A percentile compares a stretch with the other conserved stretches of the same genome.
phyloP scores from a whole-genome alignment of 371 early-diverging fungal species.

The Syncephalastrum racemosum region DNA sequence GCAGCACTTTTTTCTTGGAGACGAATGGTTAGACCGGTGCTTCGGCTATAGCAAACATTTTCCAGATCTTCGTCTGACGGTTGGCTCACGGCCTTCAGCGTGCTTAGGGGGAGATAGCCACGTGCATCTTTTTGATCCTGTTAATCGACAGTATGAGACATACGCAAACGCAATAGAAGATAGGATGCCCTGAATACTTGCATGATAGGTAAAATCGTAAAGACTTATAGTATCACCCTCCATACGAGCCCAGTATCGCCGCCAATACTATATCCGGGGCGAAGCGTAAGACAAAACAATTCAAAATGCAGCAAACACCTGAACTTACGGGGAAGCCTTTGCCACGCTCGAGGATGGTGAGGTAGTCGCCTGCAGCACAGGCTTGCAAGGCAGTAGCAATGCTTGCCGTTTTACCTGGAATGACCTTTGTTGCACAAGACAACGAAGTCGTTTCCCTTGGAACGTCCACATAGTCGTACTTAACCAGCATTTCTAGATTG shows the following conservation, averaged over 20 bases:
- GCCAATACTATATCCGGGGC: slow-evolving; percentile 20
- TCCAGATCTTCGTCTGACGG: slow-evolving; percentile 16
- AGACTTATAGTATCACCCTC: too few relatives aligned
- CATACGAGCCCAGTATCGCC: background rate
- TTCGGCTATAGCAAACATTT: slow-evolving; percentile 4
- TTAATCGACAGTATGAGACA: slow-evolving; percentile 5
- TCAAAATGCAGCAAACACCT: background rate
- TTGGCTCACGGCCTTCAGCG: slow-evolving; percentile 2
- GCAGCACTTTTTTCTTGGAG: slow-evolving; percentile 8
- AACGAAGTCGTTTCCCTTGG: background rate
- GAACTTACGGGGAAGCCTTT: slow-evolving; percentile 25
- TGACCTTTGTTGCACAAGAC: background rate
- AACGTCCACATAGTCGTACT: slow-evolving; percentile 1
- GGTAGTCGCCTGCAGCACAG: slow-evolving; percentile 26
- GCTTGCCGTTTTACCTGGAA: background rate
- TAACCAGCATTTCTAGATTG: slow-evolving; percentile 12
- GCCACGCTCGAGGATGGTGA: slow-evolving; percentile 30
- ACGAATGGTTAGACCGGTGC: slow-evolving; percentile 9
- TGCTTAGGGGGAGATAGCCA: slow-evolving; percentile 7
- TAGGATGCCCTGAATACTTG: background rate
- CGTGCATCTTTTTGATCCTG: background rate
- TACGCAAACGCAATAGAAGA: slow-evolving; percentile 4
- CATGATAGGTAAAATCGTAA: too few relatives aligned
- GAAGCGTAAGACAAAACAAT: background rate
- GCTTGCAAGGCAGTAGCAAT: slow-evolving; percentile 1